Evolutionary conservation across 176 grass and related monocot species (phyloP).

Genomic region (Lolium multiflorum): DNA sequence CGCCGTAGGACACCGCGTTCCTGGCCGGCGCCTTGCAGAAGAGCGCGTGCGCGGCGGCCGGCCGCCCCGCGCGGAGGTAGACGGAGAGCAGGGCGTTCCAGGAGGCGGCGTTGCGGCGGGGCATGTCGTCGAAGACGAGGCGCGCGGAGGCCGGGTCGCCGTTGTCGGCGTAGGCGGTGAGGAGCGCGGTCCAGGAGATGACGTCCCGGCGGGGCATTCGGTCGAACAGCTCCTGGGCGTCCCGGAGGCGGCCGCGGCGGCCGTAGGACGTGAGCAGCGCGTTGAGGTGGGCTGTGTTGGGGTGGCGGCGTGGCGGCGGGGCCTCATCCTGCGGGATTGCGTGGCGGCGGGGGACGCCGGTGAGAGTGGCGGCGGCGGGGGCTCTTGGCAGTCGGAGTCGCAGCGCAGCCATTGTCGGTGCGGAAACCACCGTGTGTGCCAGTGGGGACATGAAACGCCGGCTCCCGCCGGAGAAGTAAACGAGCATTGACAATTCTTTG

Average conservation of each 20-base stretch:
- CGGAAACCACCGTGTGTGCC: background rate
- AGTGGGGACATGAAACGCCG: background rate
- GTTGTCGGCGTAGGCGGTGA: slow-evolving; percentile 61
- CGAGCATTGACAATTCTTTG: background rate
- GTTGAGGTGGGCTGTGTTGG: slow-evolving; percentile 56
- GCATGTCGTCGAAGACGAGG: slow-evolving; percentile 70
- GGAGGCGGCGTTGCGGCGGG: slow-evolving; percentile 55
- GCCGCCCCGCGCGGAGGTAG: slow-evolving; percentile 45
- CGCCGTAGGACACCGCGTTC: slow-evolving; percentile 68
- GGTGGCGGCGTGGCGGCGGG: background rate
- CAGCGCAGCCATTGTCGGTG: slow-evolving; percentile 38
- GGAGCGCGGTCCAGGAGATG: slow-evolving; percentile 77
- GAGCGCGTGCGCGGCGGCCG: slow-evolving; percentile 49
- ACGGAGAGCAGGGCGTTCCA: slow-evolving; percentile 73
- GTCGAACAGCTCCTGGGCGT: slow-evolving; percentile 68
- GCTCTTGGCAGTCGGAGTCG: slow-evolving; percentile 42
- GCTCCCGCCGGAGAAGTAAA: background rate
- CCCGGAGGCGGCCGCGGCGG: slow-evolving; percentile 54
- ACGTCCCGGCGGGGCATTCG: slow-evolving; percentile 68
- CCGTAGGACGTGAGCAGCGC: slow-evolving; percentile 59
- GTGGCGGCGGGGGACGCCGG: background rate
- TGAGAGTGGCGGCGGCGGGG: slow-evolving; percentile 22
- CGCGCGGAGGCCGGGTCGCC: slow-evolving; percentile 52
- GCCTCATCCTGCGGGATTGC: background rate
- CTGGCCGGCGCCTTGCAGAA: slow-evolving; percentile 57